These are phyloP conservation scores for Cantharellus cinnabarinus DNA, from an alignment of 768 basidiomycete genomes.

Conservation along the genomic window DNA sequence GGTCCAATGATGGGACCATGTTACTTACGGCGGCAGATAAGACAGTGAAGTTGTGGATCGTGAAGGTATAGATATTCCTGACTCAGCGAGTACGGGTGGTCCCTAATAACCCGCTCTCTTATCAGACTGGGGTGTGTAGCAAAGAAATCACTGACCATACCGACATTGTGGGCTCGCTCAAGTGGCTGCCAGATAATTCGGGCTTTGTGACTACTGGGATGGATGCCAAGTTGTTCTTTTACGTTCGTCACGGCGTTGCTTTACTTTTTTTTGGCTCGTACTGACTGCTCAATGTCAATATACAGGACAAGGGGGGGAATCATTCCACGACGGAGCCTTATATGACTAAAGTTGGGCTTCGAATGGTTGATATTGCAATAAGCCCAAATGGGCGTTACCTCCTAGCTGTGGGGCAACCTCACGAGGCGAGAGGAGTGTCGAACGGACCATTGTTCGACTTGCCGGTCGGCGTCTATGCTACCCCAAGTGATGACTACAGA, in stretches of 20 bases:
- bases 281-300: too few species aligned
- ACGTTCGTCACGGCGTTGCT: conserved; percentile 31
- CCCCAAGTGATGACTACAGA: background rate
- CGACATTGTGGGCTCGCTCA: conserved; percentile 69
- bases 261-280: background rate
- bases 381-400: conserved; percentile 69
- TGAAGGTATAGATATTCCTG: conserved; percentile 32
- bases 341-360: conserved; percentile 23
- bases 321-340: conserved; percentile 14
- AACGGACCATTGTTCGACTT: conserved; percentile 5
- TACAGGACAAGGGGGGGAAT: too few species aligned
- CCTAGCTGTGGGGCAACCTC: conserved; percentile 45
- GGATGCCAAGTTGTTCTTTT: conserved; percentile 64
- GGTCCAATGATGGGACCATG: conserved; percentile 77
- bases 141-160: conserved; percentile 47
- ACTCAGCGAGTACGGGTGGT: background rate
- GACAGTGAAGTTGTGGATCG: conserved; percentile 74
- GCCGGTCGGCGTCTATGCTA: background rate
- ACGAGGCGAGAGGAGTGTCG: conserved; percentile 1
- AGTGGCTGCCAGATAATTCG: conserved; percentile 73
- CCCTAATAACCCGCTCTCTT: conserved; percentile 7
- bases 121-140: conserved; percentile 53
- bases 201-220: conserved; percentile 81
- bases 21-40: conserved; percentile 71
- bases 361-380: conserved; percentile 70